Base-by-base conservation (phyloP, 2,329 filamentous ascomycete genomes). In the Fusarium sp. region DNA sequence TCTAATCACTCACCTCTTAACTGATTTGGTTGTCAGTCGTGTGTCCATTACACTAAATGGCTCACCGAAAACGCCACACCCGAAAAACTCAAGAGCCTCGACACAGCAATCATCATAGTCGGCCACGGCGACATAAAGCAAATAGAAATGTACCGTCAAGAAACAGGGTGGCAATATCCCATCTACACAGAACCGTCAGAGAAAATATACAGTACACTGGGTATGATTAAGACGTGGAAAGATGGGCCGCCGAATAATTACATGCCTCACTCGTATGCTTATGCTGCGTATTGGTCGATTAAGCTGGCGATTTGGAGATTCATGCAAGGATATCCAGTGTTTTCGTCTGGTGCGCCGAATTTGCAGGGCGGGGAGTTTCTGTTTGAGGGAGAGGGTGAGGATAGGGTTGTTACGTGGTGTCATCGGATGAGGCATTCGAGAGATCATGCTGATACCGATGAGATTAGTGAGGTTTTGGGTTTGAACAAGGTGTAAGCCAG, bases 341-440 rank as follows among this genome's bases (percentile, higher is more conserved):
- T 32, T 14, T 66, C 42, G 3, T 42, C 24, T 27, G 68, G 68
- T 9, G 42, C 51, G 10, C 32, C 65, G 9, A 30, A 58, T 18
- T 53, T 66, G 2, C 68, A 71, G 10, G 68, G 68, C 0, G 68
- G 68, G 3, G 68, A 72, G 29, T 69, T 71, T 15, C 10, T 71
- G 8, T 72, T 71, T 12, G 47, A 59, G 18, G 56, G 64, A 1
- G 38, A 61, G 3, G 64, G 44, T 1, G 47, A 52, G 6, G 30
- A 58, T 1, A 71, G 52, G 38, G 38, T 14, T 4, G 52, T 71
- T 15, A 50, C 24, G 0, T 72, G 68, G 68, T 71, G 68, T 25
- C 68, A 71, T 58, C 49, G 68, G 0, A 71, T 71, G 68, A 62
- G 42, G 15, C 8, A 25, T 5, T 38, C 52, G 2, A 49, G 47